Base-by-base conservation (phyloP, 768 basidiomycete genomes). In the Pholiota molesta region DNA sequence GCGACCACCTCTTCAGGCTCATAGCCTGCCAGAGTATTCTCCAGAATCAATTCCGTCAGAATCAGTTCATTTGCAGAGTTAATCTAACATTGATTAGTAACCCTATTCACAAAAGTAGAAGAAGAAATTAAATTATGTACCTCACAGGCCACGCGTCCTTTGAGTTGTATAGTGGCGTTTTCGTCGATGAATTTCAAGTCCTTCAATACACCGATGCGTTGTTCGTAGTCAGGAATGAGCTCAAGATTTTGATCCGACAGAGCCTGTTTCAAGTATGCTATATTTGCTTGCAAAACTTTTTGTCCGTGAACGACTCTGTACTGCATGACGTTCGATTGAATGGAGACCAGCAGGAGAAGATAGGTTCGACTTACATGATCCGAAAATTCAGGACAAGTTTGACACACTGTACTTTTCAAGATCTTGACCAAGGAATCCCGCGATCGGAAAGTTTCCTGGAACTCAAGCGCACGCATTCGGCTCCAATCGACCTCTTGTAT, bases 61-160 rank as follows among this genome's bases (percentile, higher is more conserved):
- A 99, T 86, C 26, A 99, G 91, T 69, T 99, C 97, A 64, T 94
- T 94, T n/a, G 91, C 94, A 7, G 97, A 98, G 73, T 99, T 99
- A 72, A 99, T 99, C 96, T 98, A 69, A 28, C 9, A 16, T 44
- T 40, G 45, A 59, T 60, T 37, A 61, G 33, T 28, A 19, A 28
- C 29, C 23, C 8, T 7, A 19, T 31, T 17, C 9, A 3, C 19
- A 26, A 2, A 23, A 26, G 42, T 8, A 62, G 21, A 21, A 21
- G 26, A 4, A 26, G 26, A 26, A 14, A 13, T 13, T 37, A 51
- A 52, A 9, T 55, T 62, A 23, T 13, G 6, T 21, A 95, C 96
- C 82, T 99, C 97, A 79, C 97, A 99, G 33, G 97, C 97, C 16
- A 99, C 97, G 53, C 97, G 87, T 17, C 97, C 97, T 73, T 99